These are phyloP conservation scores for Arthroderma sp. DNA, from an alignment of 2,329 filamentous ascomycete species.

Conservation along the genomic window DNA sequence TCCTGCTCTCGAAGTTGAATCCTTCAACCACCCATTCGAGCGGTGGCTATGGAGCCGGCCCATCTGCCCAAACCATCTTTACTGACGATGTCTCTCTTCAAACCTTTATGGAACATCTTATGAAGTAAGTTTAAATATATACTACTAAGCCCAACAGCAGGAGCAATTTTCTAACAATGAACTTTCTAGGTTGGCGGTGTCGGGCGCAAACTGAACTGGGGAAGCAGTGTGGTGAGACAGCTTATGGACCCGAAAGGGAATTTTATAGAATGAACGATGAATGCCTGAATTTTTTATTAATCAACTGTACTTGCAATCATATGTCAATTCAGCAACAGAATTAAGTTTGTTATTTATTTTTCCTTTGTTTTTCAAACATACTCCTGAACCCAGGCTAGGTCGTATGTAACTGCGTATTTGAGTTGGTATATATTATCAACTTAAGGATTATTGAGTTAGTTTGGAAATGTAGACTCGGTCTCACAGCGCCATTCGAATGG, in stretches of 20 bases:
- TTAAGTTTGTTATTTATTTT: too few relatives aligned
- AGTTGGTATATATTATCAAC: too few relatives aligned
- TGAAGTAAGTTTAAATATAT: conserved; percentile 61
- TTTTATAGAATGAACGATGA: neutral
- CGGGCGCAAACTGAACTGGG: conserved; percentile 34
- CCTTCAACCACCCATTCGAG: conserved; percentile 94
- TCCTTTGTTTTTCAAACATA: too few relatives aligned
- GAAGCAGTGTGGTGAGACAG: neutral
- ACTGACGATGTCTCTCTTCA: conserved; percentile 96
- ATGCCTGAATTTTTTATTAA: neutral
- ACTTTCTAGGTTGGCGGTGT: conserved; percentile 34
- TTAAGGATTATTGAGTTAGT: too few relatives aligned
- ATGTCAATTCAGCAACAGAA: too few relatives aligned
- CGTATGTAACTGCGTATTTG: too few relatives aligned
- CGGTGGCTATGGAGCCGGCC: conserved; percentile 79
- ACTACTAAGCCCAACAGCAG: neutral
- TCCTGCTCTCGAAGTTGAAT: conserved; percentile 92
- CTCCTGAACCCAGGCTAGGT: too few relatives aligned
- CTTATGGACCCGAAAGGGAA: neutral
- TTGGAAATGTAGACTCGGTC: too few relatives aligned
- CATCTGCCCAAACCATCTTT: conserved; percentile 94
- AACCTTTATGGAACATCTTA: conserved; percentile 98
- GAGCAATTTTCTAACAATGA: conserved; percentile 2
- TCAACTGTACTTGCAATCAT: too few relatives aligned
- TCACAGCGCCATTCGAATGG: too few relatives aligned